Evolutionary conservation across 352 stramenopile genomes (phyloP).

Genomic region (Phytophthora pinifolia): DNA sequence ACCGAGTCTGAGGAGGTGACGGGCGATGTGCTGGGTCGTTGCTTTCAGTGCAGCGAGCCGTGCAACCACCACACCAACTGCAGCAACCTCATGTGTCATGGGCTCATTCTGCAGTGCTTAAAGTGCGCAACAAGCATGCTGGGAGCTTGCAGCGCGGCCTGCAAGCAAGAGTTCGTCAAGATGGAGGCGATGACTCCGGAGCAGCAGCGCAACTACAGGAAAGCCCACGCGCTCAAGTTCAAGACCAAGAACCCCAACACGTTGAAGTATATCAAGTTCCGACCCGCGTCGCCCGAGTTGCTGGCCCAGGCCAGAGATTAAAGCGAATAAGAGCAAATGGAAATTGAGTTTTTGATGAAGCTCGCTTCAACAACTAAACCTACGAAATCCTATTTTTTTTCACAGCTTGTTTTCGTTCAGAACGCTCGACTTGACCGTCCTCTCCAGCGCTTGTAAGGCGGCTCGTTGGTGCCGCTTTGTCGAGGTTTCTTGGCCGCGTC

Average conservation of each 20-base stretch:
- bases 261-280: conserved; percentile 58
- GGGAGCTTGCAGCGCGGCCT: too few relatives aligned
- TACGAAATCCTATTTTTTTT: too few relatives aligned
- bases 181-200: conserved; percentile 37
- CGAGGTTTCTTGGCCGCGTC: conserved; percentile 26
- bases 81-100: conserved; percentile 55
- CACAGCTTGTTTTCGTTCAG: too few relatives aligned
- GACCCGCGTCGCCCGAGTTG: conserved; percentile 35
- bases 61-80: conserved; percentile 30
- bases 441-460: conserved; percentile 64
- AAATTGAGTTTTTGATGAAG: conserved; percentile 13
- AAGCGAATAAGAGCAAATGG: conserved; percentile 2
- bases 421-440: conserved; percentile 42
- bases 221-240: conserved; percentile 52
- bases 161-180: too few relatives aligned
- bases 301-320: conserved; percentile 12
- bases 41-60: too few relatives aligned
- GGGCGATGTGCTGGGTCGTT: too few relatives aligned
- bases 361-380: conserved; percentile 20
- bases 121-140: too few relatives aligned
- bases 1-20: too few relatives aligned
- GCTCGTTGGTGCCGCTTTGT: conserved; percentile 33
- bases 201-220: conserved; percentile 56
- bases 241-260: conserved; percentile 60
- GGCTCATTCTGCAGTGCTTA: too few relatives aligned